phyloP scores from a whole-genome alignment of 306 rosid species.

The Glycine latifolia region DNA sequence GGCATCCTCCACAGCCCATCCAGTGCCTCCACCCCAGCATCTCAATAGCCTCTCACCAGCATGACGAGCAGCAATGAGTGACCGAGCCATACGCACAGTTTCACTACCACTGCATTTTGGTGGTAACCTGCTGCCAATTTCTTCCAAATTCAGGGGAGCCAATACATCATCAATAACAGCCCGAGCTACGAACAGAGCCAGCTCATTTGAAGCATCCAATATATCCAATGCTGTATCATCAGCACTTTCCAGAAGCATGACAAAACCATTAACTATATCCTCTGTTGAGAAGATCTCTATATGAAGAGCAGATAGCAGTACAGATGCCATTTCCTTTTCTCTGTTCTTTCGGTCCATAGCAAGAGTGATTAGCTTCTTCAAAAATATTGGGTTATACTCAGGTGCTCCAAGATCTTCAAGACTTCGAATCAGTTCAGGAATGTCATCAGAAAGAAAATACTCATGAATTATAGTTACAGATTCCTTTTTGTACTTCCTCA shows the following conservation, averaged over 20 bases:
- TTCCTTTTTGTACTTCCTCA: constrained; percentile 85
- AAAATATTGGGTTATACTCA: constrained; percentile 77
- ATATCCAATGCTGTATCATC: constrained; percentile 96
- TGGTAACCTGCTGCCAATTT: constrained; percentile 73
- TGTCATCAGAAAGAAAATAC: constrained; percentile 93
- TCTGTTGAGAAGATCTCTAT: constrained; percentile 94
- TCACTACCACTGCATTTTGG: constrained; percentile 78
- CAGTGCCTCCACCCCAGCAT: constrained; percentile 99
- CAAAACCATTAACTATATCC: constrained; percentile 87
- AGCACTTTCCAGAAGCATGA: constrained; percentile 87
- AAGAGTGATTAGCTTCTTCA: constrained; percentile 92
- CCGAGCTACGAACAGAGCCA: constrained; percentile 88
- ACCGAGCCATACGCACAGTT: constrained; percentile 83
- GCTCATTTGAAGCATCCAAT: constrained; percentile 97
- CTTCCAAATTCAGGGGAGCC: constrained; percentile 91
- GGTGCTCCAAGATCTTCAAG: constrained; percentile 91
- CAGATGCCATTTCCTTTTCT: constrained; percentile 99
- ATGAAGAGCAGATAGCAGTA: constrained; percentile 93
- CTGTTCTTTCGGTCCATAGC: constrained; percentile 98
- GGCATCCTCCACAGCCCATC: constrained; percentile 99
- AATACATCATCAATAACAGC: constrained; percentile 97
- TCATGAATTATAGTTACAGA: constrained; percentile 87
- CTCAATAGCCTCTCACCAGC: constrained; percentile 96
- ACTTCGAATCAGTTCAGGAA: constrained; percentile 91
- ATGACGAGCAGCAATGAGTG: constrained; percentile 88